phyloP scores from a whole-genome alignment of 345 rosid species.

The Populus euphratica region DNA sequence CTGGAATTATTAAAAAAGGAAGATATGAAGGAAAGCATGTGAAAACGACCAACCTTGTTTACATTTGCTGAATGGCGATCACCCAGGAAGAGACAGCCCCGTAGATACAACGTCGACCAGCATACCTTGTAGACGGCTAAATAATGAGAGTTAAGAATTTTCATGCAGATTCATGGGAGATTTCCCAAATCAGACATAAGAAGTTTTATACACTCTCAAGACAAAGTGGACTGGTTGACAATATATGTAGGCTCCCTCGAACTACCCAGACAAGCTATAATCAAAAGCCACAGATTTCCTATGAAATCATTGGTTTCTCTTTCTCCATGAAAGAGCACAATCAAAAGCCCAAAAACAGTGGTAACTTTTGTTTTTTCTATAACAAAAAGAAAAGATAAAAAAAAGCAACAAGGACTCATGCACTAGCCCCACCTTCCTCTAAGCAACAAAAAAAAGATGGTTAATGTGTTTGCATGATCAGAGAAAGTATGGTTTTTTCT shows the following conservation, averaged over 20 bases:
- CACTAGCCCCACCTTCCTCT: slow-evolving; percentile 20
- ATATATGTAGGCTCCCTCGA: slow-evolving; percentile 11
- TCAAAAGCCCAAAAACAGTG: slow-evolving; percentile 31
- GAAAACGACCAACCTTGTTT: slow-evolving; percentile 32
- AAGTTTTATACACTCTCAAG: slow-evolving; percentile 8
- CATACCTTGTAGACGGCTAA: slow-evolving; percentile 12
- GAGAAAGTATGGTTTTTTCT: slow-evolving; percentile 37
- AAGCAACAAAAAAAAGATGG: slow-evolving; percentile 30
- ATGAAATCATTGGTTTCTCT: slow-evolving; percentile 38
- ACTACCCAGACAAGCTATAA: slow-evolving; percentile 17
- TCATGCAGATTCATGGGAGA: slow-evolving; percentile 13
- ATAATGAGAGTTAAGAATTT: slow-evolving; percentile 4
- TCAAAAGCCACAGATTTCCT: slow-evolving; percentile 25
- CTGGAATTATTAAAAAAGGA: neutral
- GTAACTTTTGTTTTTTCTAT: slow-evolving; percentile 21
- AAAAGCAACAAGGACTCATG: slow-evolving; percentile 24
- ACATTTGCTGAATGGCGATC: slow-evolving; percentile 10
- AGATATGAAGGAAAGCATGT: slow-evolving; percentile 7
- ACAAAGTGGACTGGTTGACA: slow-evolving; percentile 26
- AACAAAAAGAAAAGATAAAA: slow-evolving; percentile 23
- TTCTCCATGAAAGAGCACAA: slow-evolving; percentile 33
- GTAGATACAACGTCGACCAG: slow-evolving; percentile 9
- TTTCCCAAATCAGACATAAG: slow-evolving; percentile 17
- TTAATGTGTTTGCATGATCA: slow-evolving; percentile 50
- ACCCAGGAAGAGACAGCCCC: slow-evolving; percentile 8